A percentile compares a stretch with the other conserved stretches of the same genome.
phyloP scores from a whole-genome alignment of 345 rosid species.

The Microcos paniculata region DNA sequence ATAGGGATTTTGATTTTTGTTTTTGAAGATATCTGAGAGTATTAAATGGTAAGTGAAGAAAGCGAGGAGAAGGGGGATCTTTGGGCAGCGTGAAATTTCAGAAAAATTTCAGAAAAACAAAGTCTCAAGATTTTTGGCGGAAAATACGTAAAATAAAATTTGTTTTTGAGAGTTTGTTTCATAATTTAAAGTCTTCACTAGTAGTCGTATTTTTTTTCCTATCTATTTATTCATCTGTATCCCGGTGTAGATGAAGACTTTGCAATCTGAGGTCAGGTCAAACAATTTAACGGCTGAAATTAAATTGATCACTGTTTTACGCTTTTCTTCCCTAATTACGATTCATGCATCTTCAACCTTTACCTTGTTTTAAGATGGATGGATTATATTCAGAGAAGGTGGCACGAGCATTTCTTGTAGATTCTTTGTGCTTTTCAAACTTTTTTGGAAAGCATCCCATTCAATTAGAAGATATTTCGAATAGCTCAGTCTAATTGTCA shows the following conservation, averaged over 20 bases:
- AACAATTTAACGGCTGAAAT: neutral
- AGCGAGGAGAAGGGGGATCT: neutral
- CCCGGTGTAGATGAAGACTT: neutral
- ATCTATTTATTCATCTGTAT: neutral
- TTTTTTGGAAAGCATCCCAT: neutral
- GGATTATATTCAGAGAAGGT: too few relatives aligned
- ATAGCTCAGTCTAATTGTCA: neutral
- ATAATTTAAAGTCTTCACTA: neutral
- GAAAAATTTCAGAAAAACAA: too few relatives aligned
- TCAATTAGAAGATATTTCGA: neutral
- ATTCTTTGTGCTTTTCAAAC: slow-evolving; percentile 3
- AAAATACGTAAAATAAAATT: neutral
- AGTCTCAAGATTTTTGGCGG: too few relatives aligned
- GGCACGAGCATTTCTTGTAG: slow-evolving; percentile 47
- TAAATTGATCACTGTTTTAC: neutral
- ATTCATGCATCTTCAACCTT: too few relatives aligned
- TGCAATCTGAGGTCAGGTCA: neutral
- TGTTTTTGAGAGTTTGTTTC: neutral
- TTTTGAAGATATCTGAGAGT: neutral
- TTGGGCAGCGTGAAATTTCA: neutral
- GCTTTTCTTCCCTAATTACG: too few relatives aligned
- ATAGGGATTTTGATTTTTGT: neutral
- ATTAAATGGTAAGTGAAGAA: neutral
- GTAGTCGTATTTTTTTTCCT: too few relatives aligned
- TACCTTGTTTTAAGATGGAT: too few relatives aligned